phyloP scores from a whole-genome alignment of 2,329 filamentous ascomycete genomes.

The Microsporum canis region DNA sequence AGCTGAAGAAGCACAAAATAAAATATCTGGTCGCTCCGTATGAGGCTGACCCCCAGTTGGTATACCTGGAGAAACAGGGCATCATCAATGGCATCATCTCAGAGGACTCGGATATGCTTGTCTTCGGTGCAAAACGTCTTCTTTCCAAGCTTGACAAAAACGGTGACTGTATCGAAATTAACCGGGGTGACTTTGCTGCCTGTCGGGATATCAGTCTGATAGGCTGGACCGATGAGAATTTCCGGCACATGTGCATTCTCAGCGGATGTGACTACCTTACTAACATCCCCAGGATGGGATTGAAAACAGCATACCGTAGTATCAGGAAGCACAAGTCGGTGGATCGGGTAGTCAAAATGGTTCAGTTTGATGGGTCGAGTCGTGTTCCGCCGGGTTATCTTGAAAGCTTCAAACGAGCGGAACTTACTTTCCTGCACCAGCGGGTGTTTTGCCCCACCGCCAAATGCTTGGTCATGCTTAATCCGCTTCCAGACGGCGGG shows the following conservation, averaged over 20 bases:
- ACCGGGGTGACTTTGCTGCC: constrained; percentile 74
- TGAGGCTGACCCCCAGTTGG: constrained; percentile 93
- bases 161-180: constrained; percentile 85
- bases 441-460: constrained; percentile 78
- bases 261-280: constrained; percentile 94
- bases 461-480: constrained; percentile 63
- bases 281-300: constrained; percentile 69
- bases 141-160: constrained; percentile 92
- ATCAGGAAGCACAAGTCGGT: constrained; percentile 81
- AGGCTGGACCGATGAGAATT: constrained; percentile 85
- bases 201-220: constrained; percentile 80
- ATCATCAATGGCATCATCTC: constrained; percentile 80
- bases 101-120: constrained; percentile 89
- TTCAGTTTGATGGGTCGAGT: constrained; percentile 82
- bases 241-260: constrained; percentile 89
- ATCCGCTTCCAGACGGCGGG: constrained; percentile 50
- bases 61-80: constrained; percentile 80
- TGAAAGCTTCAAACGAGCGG: constrained; percentile 70
- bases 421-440: constrained; percentile 87
- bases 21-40: constrained; percentile 92
- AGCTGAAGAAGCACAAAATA: constrained; percentile 67
- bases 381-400: constrained; percentile 71
- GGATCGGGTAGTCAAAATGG: constrained; percentile 66
- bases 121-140: constrained; percentile 84
- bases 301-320: constrained; percentile 88